Base-by-base conservation (phyloP, 495 filamentous ascomycete species). In the Aspergillus sclerotioniger region DNA sequence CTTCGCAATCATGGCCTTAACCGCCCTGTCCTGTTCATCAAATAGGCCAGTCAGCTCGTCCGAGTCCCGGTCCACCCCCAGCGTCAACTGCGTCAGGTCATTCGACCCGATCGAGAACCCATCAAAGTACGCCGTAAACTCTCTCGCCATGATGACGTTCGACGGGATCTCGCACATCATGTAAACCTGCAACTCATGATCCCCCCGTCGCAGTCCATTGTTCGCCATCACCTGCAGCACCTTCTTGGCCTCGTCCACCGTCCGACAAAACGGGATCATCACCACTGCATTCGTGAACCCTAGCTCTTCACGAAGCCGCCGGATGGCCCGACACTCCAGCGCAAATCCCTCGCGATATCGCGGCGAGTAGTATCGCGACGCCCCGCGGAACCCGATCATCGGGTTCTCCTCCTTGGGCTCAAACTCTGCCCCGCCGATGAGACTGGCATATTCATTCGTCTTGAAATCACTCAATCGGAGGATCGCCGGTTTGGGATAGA, bases 91-190 rank as follows among this genome's bases (percentile, higher is more conserved):
- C 8, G 71, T 75, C 54, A 75, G 58, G 53, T 73, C 71, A 33
- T 75, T 75, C 35, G 70, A 72, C 13, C 71, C 71, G 46, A 75
- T 75, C 16, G 71, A 75, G 41, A 75, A 73, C 2, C 71, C 70
- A 53, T 75, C 71, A 57, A 75, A 75, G 41, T 67, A 51, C 15
- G 62, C 53, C 8, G 65, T 31, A 47, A 75, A 75, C 19, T 62
- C 25, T 10, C 35, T 62, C 0, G 71, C 70, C 45, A 72, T 57
- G 41, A 75, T 71, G 3, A 73, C 70, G 51, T 75, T 75, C 8
- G 70, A 68, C 3, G 70, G 70, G 15, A 75, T 75, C 60, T 75
- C 71, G 52, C 70, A 73, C 71, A 75, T 75, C 51, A 73, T 62
- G 41, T 73, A 75, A 12, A 75, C 66, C 51, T 73, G 52, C 13